A percentile compares a stretch with the other conserved stretches of the same genome.
phyloP scores from a whole-genome alignment of 148 eudicot species.

The Camellia sinensis region DNA sequence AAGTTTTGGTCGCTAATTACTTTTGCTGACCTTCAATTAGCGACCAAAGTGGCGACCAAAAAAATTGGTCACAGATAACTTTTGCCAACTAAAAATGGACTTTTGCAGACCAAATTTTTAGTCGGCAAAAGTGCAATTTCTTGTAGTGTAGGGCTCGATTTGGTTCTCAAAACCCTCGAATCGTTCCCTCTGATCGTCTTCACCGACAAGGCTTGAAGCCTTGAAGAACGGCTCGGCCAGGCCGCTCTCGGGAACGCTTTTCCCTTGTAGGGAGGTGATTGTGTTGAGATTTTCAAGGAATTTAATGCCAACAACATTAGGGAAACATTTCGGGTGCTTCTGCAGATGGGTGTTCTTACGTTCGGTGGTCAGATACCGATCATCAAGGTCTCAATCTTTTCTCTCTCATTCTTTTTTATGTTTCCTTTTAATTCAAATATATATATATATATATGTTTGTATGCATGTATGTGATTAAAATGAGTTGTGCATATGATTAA shows the following conservation, averaged over 20 bases:
- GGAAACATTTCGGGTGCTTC: slow-evolving; percentile 67
- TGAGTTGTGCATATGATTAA: background rate
- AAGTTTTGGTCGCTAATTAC: too few species aligned
- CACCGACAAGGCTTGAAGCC: slow-evolving; percentile 63
- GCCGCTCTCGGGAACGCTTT: slow-evolving; percentile 70
- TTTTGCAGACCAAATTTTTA: too few species aligned
- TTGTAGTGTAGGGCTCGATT: slow-evolving; percentile 24
- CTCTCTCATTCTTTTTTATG: background rate
- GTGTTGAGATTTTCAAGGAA: slow-evolving; percentile 82
- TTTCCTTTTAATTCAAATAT: background rate
- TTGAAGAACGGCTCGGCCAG: slow-evolving; percentile 60
- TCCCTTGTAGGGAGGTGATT: slow-evolving; percentile 70
- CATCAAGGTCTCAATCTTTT: slow-evolving; percentile 42
- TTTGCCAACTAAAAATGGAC: too few species aligned
- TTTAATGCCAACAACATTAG: slow-evolving; percentile 67
- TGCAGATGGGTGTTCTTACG: slow-evolving; percentile 81
- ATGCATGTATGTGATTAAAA: background rate
- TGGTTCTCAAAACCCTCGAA: slow-evolving; percentile 50
- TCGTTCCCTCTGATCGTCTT: slow-evolving; percentile 71
- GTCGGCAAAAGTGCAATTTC: too few species aligned
- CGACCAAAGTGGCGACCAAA: too few species aligned
- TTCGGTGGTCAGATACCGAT: slow-evolving; percentile 80
- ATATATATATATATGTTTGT: background rate
- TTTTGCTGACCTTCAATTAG: too few species aligned
- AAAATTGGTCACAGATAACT: too few species aligned